Conservation (phyloP, 371 early-diverging fungal genomes). For the Nematocida minor region DNA sequence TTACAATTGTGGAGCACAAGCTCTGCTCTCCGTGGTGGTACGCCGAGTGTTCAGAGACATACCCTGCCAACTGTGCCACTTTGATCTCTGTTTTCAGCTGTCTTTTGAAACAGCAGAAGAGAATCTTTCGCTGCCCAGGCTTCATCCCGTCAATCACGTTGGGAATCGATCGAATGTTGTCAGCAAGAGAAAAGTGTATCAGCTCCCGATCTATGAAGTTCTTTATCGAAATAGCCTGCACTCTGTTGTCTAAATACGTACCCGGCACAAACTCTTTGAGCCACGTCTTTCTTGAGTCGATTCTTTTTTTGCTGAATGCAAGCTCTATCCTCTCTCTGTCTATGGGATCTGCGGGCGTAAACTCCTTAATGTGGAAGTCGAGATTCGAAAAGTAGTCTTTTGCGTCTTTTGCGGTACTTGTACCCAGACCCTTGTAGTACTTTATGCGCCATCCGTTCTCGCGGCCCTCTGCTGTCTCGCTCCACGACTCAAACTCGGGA, state of each 20-base stretch:
- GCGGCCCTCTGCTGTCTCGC: constrained; percentile 59
- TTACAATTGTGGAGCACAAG: constrained; percentile 80
- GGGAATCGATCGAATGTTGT: constrained; percentile 92
- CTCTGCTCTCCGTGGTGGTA: constrained; percentile 96
- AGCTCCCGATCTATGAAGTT: constrained; percentile 96
- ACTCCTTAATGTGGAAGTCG: constrained; percentile 76
- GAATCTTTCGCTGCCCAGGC: constrained; percentile 93
- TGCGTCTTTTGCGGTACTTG: constrained; percentile 80
- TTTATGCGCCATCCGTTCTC: constrained; percentile 69
- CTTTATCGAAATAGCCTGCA: constrained; percentile 71
- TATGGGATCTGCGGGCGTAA: constrained; percentile 67
- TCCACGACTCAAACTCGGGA: constrained; percentile 88
- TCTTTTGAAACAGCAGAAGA: constrained; percentile 83
- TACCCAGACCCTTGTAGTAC: constrained; percentile 97
- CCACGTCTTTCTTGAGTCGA: constrained; percentile 92
- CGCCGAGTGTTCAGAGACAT: constrained; percentile 80
- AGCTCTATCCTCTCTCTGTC: constrained; percentile 81
- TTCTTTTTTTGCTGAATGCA: constrained; percentile 94
- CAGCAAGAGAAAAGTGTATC: constrained; percentile 90
- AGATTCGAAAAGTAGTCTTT: constrained; percentile 83
- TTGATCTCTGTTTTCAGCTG: constrained; percentile 79
- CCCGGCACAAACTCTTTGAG: constrained; percentile 77
- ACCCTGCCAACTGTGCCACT: constrained; percentile 86
- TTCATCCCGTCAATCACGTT: constrained; percentile 94
- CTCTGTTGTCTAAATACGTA: constrained; percentile 81